Percentiles rank a stretch among this genome's conserved stretches.
These are phyloP conservation scores for Aspergillus floridensis DNA, from an alignment of 2,329 filamentous ascomycete species.

Conservation along the genomic window DNA sequence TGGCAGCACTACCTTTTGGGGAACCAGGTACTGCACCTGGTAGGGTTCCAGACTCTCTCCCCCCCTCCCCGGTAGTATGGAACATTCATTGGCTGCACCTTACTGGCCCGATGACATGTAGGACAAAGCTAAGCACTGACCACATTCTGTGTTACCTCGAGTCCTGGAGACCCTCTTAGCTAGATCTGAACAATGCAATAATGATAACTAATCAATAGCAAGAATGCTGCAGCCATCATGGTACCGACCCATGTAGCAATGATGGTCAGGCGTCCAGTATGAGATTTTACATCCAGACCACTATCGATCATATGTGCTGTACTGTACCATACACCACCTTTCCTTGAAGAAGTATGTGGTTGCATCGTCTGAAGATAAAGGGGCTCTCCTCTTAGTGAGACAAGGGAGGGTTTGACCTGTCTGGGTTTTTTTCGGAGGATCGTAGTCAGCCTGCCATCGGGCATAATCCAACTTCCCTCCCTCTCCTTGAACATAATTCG, in stretches of 20 bases:
- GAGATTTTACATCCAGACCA: neutral
- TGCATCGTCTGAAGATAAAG: neutral
- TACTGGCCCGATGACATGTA: conserved; percentile 8
- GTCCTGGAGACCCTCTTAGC: neutral
- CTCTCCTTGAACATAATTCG: conserved; percentile 3
- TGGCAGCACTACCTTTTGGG: neutral
- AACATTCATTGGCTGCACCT: neutral
- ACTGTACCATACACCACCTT: neutral
- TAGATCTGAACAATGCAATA: conserved; percentile 10
- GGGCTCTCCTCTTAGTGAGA: neutral
- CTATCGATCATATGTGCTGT: neutral
- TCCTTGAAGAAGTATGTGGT: too few species aligned
- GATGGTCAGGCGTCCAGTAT: neutral
- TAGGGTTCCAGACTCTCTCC: conserved; percentile 7
- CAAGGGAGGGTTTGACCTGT: neutral
- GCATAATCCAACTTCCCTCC: neutral
- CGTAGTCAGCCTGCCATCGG: neutral
- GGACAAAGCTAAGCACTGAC: conserved; percentile 11
- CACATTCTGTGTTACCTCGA: conserved; percentile 12
- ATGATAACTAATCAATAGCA: neutral
- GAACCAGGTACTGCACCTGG: neutral
- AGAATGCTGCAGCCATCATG: conserved; percentile 10
- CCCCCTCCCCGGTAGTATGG: neutral
- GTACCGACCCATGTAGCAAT: neutral
- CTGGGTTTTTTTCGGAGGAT: neutral